Evolutionary conservation across 176 grass and related monocot species (phyloP), one percentile per base, ranked within the genome.

Genomic region (Leersia perrieri): DNA sequence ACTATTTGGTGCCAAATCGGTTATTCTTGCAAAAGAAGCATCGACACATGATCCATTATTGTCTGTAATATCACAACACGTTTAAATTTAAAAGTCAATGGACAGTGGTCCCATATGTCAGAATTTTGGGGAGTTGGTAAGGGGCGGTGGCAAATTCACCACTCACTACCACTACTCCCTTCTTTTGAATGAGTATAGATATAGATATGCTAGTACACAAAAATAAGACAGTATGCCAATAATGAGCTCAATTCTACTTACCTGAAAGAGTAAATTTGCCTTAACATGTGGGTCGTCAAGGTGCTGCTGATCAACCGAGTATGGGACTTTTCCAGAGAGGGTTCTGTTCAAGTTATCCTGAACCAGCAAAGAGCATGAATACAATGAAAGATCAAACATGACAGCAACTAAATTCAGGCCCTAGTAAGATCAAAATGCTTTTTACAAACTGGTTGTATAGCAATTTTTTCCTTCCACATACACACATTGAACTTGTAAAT

Each of bases 261-360:
- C 95, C 92, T 98, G 95, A 87, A 98, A 98, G 28, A 98, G 95
- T 76, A 98, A 84, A 92, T 94, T 98, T 80, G 92, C 92, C 88
- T 98, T 98, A 60, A 98, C 92, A 92, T 98, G 95, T 33, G 95
- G 95, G 45, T 98, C 92, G 83, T 98, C 92, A 63, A 98, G 89
- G 42, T 79, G 92, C 79, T 94, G 88, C 68, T 94, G 87, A 83
- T 94, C 90, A 89, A 98, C 95, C 45, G 71, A 60, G 79, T 78
- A 89, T 1, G 86, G 95, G 29, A 94, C 88, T 36, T 93, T 98
- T 84, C 72, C 90, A 13, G 90, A 89, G 78, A 98, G 91, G 77
- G 68, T 58, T 88, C 86, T 89, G 74, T 98, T 98, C 80, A 91
- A 79, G 69, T 89, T 98, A 86, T 98, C 95, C 92, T 98, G 82